Evolutionary conservation across 192 early-diverging fungal genomes (phyloP).

Genomic region (Linnemannia exigua): DNA sequence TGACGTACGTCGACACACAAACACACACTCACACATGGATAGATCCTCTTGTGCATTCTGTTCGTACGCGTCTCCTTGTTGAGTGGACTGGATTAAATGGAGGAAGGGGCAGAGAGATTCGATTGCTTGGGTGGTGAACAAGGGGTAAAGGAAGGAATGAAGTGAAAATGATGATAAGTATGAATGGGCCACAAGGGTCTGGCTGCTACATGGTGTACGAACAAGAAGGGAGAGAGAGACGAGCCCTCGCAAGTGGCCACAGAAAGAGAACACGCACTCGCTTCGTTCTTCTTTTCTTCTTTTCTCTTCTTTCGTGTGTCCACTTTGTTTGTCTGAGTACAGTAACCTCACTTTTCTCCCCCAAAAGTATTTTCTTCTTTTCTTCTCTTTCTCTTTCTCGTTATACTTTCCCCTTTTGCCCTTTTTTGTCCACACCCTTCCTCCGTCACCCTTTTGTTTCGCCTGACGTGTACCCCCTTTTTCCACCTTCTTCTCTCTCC

Average conservation of each 20-base stretch:
- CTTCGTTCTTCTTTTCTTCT: not conserved
- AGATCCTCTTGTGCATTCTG: too few relatives aligned
- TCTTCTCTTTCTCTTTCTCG: not conserved
- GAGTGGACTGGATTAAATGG: too few relatives aligned
- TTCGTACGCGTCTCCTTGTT: too few relatives aligned
- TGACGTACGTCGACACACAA: too few relatives aligned
- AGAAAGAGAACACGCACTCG: not conserved
- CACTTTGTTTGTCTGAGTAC: not conserved
- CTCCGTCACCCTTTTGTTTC: not conserved
- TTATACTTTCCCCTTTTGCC: not conserved
- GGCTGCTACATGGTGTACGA: not conserved
- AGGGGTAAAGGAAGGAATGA: not conserved
- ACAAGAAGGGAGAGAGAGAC: not conserved
- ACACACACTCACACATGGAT: too few relatives aligned
- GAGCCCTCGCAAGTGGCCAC: too few relatives aligned
- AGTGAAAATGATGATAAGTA: not conserved
- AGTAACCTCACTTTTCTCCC: too few relatives aligned
- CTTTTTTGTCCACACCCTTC: not conserved
- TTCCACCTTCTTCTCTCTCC: not conserved
- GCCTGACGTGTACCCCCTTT: not conserved
- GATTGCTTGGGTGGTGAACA: not conserved
- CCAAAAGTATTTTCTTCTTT: not conserved
- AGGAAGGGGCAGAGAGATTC: too few relatives aligned
- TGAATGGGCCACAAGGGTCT: not conserved
- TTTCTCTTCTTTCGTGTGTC: not conserved